These are phyloP conservation scores for Thraustochytrium sp. DNA, from an alignment of 352 stramenopile genomes.

Conservation along the genomic window DNA sequence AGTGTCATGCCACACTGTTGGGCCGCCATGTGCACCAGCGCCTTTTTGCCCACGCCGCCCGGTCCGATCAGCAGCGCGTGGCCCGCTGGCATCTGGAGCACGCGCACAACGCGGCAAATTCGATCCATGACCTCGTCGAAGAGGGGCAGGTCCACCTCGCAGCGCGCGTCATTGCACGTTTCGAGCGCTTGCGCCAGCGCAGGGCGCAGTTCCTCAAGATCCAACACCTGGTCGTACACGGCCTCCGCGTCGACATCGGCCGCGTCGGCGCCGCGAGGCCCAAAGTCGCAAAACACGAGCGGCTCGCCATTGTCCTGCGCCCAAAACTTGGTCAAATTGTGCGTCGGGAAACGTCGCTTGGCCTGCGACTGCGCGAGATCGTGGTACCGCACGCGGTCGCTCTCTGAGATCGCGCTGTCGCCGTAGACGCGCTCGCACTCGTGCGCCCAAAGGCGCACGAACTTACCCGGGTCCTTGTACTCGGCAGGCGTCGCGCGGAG, in stretches of 20 bases:
- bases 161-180: conserved; percentile 93
- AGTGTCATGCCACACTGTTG: conserved; percentile 85
- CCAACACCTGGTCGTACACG: conserved; percentile 86
- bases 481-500: conserved; percentile 84
- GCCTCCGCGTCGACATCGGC: conserved; percentile 65
- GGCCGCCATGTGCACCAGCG: conserved; percentile 78
- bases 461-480: conserved; percentile 83
- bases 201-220: conserved; percentile 75
- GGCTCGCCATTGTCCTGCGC: conserved; percentile 87
- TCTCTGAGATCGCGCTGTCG: conserved; percentile 82
- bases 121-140: conserved; percentile 95
- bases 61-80: conserved; percentile 89
- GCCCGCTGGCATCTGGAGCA: conserved; percentile 75
- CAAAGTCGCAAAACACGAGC: conserved; percentile 91
- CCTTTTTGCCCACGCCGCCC: conserved; percentile 86
- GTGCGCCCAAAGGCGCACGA: conserved; percentile 88
- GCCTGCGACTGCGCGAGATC: conserved; percentile 82
- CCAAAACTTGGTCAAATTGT: conserved; percentile 83
- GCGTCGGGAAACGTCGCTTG: conserved; percentile 87
- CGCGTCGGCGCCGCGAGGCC: conserved; percentile 70
- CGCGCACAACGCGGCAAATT: conserved; percentile 86
- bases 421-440: conserved; percentile 91
- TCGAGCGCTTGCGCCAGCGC: conserved; percentile 78
- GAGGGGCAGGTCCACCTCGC: conserved; percentile 89
- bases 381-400: conserved; percentile 87